Evolutionary conservation across 805 yeast species (phyloP).

Genomic region (Yarrowia yakushimensis): DNA sequence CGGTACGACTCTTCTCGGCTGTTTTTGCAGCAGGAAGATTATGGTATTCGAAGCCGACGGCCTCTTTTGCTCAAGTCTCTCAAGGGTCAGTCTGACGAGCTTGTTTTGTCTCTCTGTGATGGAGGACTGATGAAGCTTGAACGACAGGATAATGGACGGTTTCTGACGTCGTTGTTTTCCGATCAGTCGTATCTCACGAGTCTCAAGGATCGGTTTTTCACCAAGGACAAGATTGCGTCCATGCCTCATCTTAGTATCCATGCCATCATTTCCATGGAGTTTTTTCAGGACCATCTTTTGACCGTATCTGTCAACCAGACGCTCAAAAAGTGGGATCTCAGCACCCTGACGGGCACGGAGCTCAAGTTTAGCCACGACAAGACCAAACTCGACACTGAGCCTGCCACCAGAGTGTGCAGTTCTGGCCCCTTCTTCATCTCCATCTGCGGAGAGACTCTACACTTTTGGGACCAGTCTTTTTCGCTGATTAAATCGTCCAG

Average conservation of each 20-base stretch:
- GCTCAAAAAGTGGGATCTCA: slow-evolving; percentile 7
- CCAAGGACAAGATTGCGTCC: slow-evolving; percentile 19
- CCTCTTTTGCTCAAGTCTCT: slow-evolving; percentile 3
- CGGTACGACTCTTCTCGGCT: background rate
- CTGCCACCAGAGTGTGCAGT: background rate
- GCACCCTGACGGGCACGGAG: background rate
- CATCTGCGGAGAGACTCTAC: slow-evolving; percentile 39
- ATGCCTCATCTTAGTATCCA: slow-evolving; percentile 13
- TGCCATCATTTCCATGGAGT: slow-evolving; percentile 2
- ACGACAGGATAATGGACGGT: background rate
- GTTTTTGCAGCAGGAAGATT: background rate
- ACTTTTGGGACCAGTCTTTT: slow-evolving; percentile 51
- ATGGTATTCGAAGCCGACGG: slow-evolving; percentile 3
- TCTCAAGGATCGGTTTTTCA: slow-evolving; percentile 9
- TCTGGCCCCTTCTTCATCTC: background rate
- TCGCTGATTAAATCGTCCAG: background rate
- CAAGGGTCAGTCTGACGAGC: slow-evolving; percentile 2
- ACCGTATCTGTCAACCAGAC: slow-evolving; percentile 24
- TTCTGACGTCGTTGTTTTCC: background rate
- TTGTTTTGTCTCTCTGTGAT: slow-evolving; percentile 3
- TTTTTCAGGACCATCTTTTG: background rate
- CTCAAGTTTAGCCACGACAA: background rate
- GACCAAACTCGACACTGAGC: slow-evolving; percentile 13
- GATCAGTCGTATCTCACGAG: slow-evolving; percentile 10
- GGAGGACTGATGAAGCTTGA: slow-evolving; percentile 21